Conservation (phyloP, 192 early-diverging fungal genomes). For the Thamnidium elegans region DNA sequence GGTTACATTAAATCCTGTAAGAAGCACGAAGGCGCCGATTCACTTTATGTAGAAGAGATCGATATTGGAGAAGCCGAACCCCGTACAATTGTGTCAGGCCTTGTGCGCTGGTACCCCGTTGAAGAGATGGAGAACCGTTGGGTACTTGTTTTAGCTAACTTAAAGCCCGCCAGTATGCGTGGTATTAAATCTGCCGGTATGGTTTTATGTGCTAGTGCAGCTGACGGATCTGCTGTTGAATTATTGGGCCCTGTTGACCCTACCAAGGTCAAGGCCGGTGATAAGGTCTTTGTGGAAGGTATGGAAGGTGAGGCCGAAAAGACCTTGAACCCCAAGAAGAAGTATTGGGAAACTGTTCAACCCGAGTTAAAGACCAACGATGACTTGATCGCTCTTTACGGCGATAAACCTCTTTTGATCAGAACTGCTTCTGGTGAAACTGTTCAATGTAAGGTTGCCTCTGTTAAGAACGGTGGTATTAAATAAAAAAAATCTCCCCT, state of each 20-base stretch:
- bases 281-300: conserved; percentile 88
- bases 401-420: conserved; percentile 39
- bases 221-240: conserved; percentile 85
- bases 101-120: conserved; percentile 88
- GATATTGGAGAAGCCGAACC: conserved; percentile 90
- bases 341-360: conserved; percentile 96
- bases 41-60: conserved; percentile 94
- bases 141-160: conserved; percentile 80
- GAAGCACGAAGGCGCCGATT: conserved; percentile 95
- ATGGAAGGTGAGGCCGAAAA: conserved; percentile 86
- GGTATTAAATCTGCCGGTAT: conserved; percentile 94
- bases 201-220: conserved; percentile 88
- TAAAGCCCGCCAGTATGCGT: conserved; percentile 94
- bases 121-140: conserved; percentile 80
- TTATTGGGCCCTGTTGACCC: conserved; percentile 80
- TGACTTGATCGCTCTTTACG: conserved; percentile 64
- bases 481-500: conserved; percentile 50
- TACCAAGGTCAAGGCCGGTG: conserved; percentile 80
- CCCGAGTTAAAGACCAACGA: conserved; percentile 76
- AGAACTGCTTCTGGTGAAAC: conserved; percentile 46
- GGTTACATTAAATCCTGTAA: conserved; percentile 79
- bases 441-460: conserved; percentile 55
- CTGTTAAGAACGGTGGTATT: conserved; percentile 64
- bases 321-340: conserved; percentile 96
- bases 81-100: conserved; percentile 86